phyloP scores from a whole-genome alignment of 177 flowering plant species.

The Vitis hybrid region DNA sequence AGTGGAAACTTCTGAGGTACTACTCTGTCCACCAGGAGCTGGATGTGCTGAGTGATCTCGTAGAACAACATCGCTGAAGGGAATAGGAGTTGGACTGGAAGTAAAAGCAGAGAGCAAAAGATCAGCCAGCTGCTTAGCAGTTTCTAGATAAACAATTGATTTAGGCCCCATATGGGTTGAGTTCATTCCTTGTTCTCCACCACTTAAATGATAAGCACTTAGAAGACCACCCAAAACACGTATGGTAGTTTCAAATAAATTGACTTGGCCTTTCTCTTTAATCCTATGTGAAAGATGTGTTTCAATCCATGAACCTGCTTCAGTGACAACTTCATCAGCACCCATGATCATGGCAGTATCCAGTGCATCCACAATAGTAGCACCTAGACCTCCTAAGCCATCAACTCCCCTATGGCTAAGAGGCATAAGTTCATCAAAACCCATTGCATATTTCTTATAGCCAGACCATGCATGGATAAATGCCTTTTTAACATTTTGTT shows the following conservation, averaged over 20 bases:
- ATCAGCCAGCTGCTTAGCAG: constrained; percentile 80
- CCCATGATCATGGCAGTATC: constrained; percentile 99
- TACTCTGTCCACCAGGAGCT: constrained; percentile 90
- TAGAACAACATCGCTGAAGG: constrained; percentile 86
- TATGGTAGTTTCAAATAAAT: constrained; percentile 95
- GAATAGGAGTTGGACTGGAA: constrained; percentile 88
- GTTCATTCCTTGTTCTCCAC: constrained; percentile 47
- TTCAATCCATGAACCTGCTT: constrained; percentile 94
- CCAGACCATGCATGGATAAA: constrained; percentile 98
- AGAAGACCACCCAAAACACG: constrained; percentile 96
- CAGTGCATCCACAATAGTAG: constrained; percentile 89
- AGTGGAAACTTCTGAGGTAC: constrained; percentile 93
- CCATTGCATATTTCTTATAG: constrained; percentile 81
- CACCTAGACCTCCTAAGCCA: constrained; percentile 96
- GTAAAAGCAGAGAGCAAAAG: constrained; percentile 81
- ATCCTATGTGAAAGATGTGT: constrained; percentile 66
- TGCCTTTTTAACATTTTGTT: constrained; percentile 74
- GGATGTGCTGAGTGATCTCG: constrained; percentile 76
- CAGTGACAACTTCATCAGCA: constrained; percentile 64
- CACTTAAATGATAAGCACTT: constrained; percentile 95
- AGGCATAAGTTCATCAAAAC: constrained; percentile 95
- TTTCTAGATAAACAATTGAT: constrained; percentile 68
- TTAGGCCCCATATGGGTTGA: constrained; percentile 56
- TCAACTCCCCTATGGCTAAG: constrained; percentile 70
- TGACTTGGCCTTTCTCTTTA: constrained; percentile 79